Evolutionary conservation across 2,329 filamentous ascomycete species (phyloP).

Genomic region (Pseudogymnoascus sp.): DNA sequence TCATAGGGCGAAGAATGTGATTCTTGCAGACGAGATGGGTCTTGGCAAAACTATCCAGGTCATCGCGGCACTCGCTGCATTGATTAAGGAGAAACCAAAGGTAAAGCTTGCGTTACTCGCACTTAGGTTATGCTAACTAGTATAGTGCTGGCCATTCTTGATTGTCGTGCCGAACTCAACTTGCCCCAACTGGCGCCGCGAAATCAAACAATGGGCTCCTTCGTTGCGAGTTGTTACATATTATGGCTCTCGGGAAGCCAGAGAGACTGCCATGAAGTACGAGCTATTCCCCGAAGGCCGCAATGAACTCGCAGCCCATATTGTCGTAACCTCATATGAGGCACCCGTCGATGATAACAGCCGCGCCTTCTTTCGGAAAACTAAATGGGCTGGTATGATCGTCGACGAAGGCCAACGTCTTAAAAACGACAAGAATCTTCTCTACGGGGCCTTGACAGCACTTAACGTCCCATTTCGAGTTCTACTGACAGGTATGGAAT

Average conservation of each 20-base stretch:
- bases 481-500: conserved; percentile 57
- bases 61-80: conserved; percentile 67
- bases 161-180: conserved; percentile 92
- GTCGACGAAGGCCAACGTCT: conserved; percentile 93
- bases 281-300: conserved; percentile 68
- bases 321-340: conserved; percentile 93
- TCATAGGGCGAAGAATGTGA: conserved; percentile 71
- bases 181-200: conserved; percentile 93
- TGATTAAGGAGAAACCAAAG: conserved; percentile 55
- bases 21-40: conserved; percentile 96
- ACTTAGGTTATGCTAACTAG: conserved; percentile 37
- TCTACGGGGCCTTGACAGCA: conserved; percentile 65
- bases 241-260: conserved; percentile 67
- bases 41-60: conserved; percentile 95
- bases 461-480: conserved; percentile 77
- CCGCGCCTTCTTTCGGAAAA: conserved; percentile 53
- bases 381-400: conserved; percentile 80
- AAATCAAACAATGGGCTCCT: conserved; percentile 90
- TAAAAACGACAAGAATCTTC: conserved; percentile 80
- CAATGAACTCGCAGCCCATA: conserved; percentile 70
- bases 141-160: conserved; percentile 74
- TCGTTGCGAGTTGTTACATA: conserved; percentile 83
- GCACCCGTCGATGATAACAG: conserved; percentile 67
- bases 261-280: conserved; percentile 68
- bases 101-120: conserved; percentile 13